A percentile compares a stretch with the other conserved stretches of the same genome.
phyloP scores from a whole-genome alignment of 805 yeast species.

The Saturnispora sanitii region DNA sequence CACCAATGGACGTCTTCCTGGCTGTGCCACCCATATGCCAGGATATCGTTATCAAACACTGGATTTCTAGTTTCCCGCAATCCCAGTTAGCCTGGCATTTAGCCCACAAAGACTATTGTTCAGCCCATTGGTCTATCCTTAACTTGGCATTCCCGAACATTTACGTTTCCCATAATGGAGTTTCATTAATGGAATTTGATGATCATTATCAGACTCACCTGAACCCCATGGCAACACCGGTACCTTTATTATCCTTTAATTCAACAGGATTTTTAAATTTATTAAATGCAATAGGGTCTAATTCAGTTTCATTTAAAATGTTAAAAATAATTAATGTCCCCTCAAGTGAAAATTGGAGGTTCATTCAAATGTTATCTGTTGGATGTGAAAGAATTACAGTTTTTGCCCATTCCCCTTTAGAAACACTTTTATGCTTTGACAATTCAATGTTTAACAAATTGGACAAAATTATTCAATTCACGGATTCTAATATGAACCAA shows the following conservation, averaged over 20 bases:
- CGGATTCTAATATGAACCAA: background rate
- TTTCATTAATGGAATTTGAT: slow-evolving; percentile 1
- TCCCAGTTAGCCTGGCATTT: slow-evolving; percentile 3
- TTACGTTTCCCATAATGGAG: slow-evolving; percentile 2
- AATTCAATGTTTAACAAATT: slow-evolving; percentile 8
- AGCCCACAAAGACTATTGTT: background rate
- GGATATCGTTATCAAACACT: background rate
- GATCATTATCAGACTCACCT: slow-evolving; percentile 1
- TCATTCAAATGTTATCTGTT: slow-evolving; percentile 5
- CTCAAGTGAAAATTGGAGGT: slow-evolving; percentile 5
- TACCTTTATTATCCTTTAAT: slow-evolving; percentile 1
- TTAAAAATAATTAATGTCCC: slow-evolving; percentile 4
- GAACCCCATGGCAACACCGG: slow-evolving; percentile 4
- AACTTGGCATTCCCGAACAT: slow-evolving; percentile 2
- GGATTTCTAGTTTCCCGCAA: background rate
- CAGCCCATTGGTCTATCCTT: slow-evolving; percentile 3
- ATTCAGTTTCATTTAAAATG: slow-evolving; percentile 2
- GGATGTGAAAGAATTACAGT: slow-evolving; percentile 7
- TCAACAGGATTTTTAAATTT: slow-evolving; percentile 1
- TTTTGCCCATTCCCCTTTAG: slow-evolving; percentile 1
- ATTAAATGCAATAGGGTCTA: slow-evolving; percentile 1
- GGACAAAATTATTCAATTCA: background rate
- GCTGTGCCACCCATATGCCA: slow-evolving; percentile 1
- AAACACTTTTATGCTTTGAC: slow-evolving; percentile 4
- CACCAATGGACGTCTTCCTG: slow-evolving; percentile 1